Conservation (phyloP, 148 eudicot species). For the Limonium bicolor region DNA sequence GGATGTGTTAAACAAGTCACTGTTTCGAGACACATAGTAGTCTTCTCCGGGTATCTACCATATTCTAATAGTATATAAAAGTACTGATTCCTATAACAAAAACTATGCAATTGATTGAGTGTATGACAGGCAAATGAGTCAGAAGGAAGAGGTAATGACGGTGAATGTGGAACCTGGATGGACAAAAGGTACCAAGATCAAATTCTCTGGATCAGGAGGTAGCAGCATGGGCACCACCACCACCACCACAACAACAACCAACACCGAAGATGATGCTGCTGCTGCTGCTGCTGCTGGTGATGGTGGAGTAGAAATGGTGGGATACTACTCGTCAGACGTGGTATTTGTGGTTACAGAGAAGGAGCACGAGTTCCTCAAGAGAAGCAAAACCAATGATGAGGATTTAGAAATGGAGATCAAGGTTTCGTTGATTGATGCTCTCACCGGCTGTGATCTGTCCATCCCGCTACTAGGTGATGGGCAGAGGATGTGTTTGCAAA, state of each 20-base stretch:
- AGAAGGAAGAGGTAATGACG: constrained; percentile 29
- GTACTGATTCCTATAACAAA: too few species aligned
- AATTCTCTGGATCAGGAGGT: constrained; percentile 44
- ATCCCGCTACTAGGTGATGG: constrained; percentile 29
- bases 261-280: constrained; percentile 13
- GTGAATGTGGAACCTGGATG: constrained; percentile 58
- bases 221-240: too few species aligned
- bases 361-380: constrained; percentile 21
- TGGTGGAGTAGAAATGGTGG: too few species aligned
- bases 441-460: constrained; percentile 30
- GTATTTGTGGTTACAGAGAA: constrained; percentile 30
- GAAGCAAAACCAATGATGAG: constrained; percentile 35
- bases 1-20: constrained; percentile 46
- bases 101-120: too few species aligned
- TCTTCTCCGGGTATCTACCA: constrained; percentile 31
- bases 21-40: constrained; percentile 25
- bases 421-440: constrained; percentile 32
- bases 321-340: constrained; percentile 22
- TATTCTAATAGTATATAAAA: too few species aligned
- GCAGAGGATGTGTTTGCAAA: constrained; percentile 11
- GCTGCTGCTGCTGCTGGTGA: too few species aligned
- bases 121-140: constrained; percentile 23
- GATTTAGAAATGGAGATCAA: constrained; percentile 33
- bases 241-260: too few species aligned
- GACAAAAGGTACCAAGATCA: constrained; percentile 51